These are phyloP conservation scores for Zymoseptoria brevis DNA, from an alignment of 2,329 filamentous ascomycete species.

Conservation along the genomic window DNA sequence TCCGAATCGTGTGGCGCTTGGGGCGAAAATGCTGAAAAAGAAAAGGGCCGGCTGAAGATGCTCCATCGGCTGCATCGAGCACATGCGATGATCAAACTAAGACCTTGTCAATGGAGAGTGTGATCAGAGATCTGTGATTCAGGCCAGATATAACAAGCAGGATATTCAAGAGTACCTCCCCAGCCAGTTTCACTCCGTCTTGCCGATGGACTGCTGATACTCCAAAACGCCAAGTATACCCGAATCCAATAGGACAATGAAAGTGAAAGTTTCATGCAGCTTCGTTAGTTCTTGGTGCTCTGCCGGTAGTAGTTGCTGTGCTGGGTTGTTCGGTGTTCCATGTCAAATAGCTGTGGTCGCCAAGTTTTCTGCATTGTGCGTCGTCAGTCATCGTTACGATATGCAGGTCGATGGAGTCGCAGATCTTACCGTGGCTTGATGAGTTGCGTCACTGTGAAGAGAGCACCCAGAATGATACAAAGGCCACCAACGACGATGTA, in stretches of 20 bases:
- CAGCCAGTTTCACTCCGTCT: not conserved
- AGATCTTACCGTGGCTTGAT: slow-evolving; percentile 74
- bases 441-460: slow-evolving; percentile 86
- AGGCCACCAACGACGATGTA: slow-evolving; percentile 91
- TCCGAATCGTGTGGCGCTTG: not conserved
- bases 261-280: slow-evolving; percentile 19
- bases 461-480: slow-evolving; percentile 76
- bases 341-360: slow-evolving; percentile 92
- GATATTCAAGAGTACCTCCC: not conserved
- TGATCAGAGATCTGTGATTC: not conserved
- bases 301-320: slow-evolving; percentile 46
- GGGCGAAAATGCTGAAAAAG: not conserved
- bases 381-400: slow-evolving; percentile 5
- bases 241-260: slow-evolving; percentile 15
- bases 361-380: slow-evolving; percentile 65
- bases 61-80: not conserved
- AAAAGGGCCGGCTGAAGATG: not conserved
- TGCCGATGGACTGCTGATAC: slow-evolving; percentile 5
- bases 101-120: not conserved
- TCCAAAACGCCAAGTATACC: slow-evolving; percentile 13
- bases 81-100: not conserved
- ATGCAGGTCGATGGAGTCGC: not conserved
- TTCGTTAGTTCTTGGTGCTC: slow-evolving; percentile 29
- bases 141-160: not conserved
- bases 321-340: slow-evolving; percentile 73